Evolutionary conservation across 306 rosid species (phyloP), one percentile per base, ranked within the genome.

Genomic region (Mimosa bimucronata): DNA sequence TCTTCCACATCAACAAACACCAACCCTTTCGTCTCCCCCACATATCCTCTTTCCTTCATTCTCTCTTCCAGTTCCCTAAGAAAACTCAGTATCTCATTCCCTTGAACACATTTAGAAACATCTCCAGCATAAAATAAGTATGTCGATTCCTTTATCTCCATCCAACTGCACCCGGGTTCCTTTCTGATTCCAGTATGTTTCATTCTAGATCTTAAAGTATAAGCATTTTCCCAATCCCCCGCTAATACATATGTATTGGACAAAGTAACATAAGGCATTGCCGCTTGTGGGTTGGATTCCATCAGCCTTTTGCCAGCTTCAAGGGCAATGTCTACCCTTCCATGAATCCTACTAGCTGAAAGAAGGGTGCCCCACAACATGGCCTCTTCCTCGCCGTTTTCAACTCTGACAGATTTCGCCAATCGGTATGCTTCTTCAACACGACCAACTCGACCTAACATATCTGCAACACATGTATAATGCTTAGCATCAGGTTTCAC

Each of bases 81-180:
- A 79, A 89, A 64, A 68, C 72, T 65, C 78, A 85, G 79, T 21
- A 89, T 82, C 82, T 92, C 90, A 16, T 58, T 73, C 16, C 84
- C 83, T 38, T 75, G 90, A 13, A 67, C 64, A 73, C 86, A 90
- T 0, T 82, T 85, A 23, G 88, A 77, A 40, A 80, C 41, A 42
- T 94, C 94, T 76, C 97, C 90, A 0, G 97, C 97, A 15, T 89
- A 85, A 86, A 91, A 90, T 88, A 87, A 78, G 12, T 85, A 89
- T 41, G 84, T 88, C 25, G 89, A 86, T 64, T 89, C 87, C 85
- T 88, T 88, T 14, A 94, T 80, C 87, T 92, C 97, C 37, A 94
- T 79, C 98, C 97, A 92, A 81, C 97, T 94, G 83, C 97, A 85
- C 9, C 97, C 98, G 0, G 94, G 97, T 81, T 92, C 94, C 83